These are phyloP conservation scores for Schizonepeta tenuifolia DNA, from an alignment of 257 asterid species.

Conservation along the genomic window DNA sequence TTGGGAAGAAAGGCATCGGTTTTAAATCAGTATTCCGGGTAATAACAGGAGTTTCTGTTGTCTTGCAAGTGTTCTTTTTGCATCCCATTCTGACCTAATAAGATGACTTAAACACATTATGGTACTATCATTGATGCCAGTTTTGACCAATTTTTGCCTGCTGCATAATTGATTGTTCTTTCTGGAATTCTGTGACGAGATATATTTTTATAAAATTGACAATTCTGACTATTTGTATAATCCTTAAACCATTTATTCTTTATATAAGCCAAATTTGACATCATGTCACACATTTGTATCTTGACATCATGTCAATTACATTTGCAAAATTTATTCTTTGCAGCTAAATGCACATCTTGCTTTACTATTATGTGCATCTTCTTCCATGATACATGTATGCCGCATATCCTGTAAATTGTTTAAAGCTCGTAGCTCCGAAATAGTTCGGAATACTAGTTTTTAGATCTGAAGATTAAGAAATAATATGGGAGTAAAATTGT, in stretches of 20 bases:
- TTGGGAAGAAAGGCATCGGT: constrained; percentile 99
- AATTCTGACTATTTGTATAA: not conserved
- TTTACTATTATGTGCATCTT: constrained; percentile 1
- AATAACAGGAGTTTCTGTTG: constrained; percentile 32
- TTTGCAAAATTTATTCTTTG: too few relatives aligned
- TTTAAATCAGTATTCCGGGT: constrained; percentile 99
- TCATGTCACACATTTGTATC: too few relatives aligned
- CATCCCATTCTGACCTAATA: constrained; percentile 24
- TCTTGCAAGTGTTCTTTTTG: constrained; percentile 25
- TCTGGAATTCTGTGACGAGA: not conserved
- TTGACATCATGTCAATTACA: too few relatives aligned
- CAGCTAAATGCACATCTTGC: constrained; percentile 20
- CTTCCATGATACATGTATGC: constrained; percentile 8
- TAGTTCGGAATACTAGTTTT: constrained; percentile 18
- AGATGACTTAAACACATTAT: constrained; percentile 7
- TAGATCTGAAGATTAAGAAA: constrained; percentile 13
- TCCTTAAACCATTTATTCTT: constrained; percentile 4
- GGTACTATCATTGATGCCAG: not conserved
- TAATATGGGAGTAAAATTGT: constrained; percentile 12
- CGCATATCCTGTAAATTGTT: constrained; percentile 2
- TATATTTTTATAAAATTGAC: not conserved
- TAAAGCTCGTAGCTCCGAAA: not conserved
- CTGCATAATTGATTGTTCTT: constrained; percentile 19
- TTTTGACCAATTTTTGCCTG: not conserved
- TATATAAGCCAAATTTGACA: constrained; percentile 6